These are phyloP conservation scores for Ceratocystis alfenasii DNA, from an alignment of 2,329 filamentous ascomycete genomes.

Conservation along the genomic window DNA sequence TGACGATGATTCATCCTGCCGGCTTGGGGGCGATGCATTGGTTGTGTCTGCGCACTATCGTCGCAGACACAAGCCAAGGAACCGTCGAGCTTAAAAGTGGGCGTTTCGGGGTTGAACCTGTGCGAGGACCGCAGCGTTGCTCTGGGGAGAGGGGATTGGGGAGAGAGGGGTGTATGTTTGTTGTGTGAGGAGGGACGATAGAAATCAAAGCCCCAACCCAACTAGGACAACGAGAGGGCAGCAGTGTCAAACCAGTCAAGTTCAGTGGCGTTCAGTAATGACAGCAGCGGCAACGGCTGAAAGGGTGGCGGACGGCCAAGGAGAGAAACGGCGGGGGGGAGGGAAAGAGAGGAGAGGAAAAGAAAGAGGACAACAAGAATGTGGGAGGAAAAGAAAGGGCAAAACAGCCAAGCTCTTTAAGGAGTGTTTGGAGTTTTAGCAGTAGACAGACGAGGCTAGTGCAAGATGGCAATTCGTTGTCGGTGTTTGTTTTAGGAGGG, in stretches of 20 bases:
- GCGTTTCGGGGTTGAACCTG: constrained; percentile 22
- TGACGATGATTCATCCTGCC: constrained; percentile 67
- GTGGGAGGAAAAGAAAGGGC: neutral
- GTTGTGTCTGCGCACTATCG: constrained; percentile 22
- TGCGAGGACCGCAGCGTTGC: constrained; percentile 21
- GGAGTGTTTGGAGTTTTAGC: too few relatives aligned
- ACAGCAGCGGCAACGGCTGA: neutral
- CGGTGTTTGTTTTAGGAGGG: neutral
- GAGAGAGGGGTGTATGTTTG: constrained; percentile 1
- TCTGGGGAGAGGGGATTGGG: constrained; percentile 14
- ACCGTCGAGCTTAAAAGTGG: constrained; percentile 19
- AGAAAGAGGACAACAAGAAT: neutral
- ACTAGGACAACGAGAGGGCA: constrained; percentile 1
- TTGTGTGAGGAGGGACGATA: constrained; percentile 18
- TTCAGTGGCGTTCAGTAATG: neutral
- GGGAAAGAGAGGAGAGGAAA: neutral
- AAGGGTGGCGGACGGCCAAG: too few relatives aligned
- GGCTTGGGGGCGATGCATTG: constrained; percentile 40
- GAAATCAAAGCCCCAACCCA: constrained; percentile 20
- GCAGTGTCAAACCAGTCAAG: too few relatives aligned
- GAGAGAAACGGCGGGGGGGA: neutral
- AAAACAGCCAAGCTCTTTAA: neutral
- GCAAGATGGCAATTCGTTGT: constrained; percentile 5
- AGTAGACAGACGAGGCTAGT: neutral
- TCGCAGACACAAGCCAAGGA: constrained; percentile 22